A percentile compares a stretch with the other conserved stretches of the same genome.
Conservation (phyloP, 257 asterid genomes). For the Linaria vulgaris region DNA sequence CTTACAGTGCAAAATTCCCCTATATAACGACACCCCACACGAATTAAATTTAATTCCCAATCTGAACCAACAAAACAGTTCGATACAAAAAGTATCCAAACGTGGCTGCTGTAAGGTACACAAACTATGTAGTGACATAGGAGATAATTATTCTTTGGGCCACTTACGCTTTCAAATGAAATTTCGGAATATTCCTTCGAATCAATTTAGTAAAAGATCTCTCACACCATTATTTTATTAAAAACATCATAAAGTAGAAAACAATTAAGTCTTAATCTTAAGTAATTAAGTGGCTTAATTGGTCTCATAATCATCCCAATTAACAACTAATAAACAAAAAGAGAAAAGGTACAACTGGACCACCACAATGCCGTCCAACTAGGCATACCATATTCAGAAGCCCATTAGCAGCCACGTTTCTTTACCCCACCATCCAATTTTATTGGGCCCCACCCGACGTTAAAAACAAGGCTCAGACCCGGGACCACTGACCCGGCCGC, state of each 20-base stretch:
- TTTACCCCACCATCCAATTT: slow-evolving; percentile 29
- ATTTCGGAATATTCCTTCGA: neutral
- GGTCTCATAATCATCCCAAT: neutral
- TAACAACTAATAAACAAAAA: neutral
- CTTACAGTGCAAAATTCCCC: too few relatives aligned
- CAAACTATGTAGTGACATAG: neutral
- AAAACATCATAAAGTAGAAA: too few relatives aligned
- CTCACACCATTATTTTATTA: too few relatives aligned
- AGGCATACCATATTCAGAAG: slow-evolving; percentile 41
- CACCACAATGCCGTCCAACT: slow-evolving; percentile 14
- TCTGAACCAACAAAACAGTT: neutral
- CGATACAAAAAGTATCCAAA: neutral
- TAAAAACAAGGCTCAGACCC: slow-evolving; percentile 29
- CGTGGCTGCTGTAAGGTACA: neutral
- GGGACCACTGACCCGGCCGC: slow-evolving; percentile 48
- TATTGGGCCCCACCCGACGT: slow-evolving; percentile 25
- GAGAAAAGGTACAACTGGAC: slow-evolving; percentile 7
- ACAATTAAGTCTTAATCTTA: too few relatives aligned
- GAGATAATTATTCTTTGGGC: neutral
- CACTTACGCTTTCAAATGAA: too few relatives aligned
- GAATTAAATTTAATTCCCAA: neutral
- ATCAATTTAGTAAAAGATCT: neutral
- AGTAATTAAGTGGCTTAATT: too few relatives aligned
- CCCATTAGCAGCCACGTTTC: slow-evolving; percentile 37
- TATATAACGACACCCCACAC: too few relatives aligned